A percentile compares a stretch with the other conserved stretches of the same genome.
Conservation (phyloP, 2,329 filamentous ascomycete genomes). For the Curvularia hawaiiensis region DNA sequence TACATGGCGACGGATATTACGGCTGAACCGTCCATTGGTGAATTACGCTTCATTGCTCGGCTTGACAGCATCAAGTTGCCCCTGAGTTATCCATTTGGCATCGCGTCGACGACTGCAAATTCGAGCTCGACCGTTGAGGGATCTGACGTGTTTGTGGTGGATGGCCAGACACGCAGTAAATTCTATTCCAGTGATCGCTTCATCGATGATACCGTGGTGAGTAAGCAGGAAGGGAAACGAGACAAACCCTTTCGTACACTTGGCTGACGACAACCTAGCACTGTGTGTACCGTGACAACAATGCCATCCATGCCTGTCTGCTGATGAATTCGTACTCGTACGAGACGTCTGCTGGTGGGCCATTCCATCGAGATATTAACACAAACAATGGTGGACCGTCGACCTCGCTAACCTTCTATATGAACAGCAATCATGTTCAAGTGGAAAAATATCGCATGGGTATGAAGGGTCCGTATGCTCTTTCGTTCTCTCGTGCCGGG, state of each 20-base stretch:
- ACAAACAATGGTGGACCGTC: constrained; percentile 65
- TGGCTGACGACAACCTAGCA: constrained; percentile 46
- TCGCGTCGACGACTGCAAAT: constrained; percentile 60
- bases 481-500: constrained; percentile 64
- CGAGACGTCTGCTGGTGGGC: constrained; percentile 68
- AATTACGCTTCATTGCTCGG: constrained; percentile 69
- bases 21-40: constrained; percentile 49
- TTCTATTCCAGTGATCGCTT: constrained; percentile 73
- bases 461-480: constrained; percentile 68
- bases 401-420: constrained; percentile 69
- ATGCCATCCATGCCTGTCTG: constrained; percentile 64
- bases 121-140: constrained; percentile 61
- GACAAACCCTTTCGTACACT: not conserved
- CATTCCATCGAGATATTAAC: constrained; percentile 67
- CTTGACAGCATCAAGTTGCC: constrained; percentile 54
- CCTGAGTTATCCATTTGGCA: constrained; percentile 45
- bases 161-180: constrained; percentile 68
- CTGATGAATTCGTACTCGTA: constrained; percentile 61
- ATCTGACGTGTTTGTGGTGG: constrained; percentile 59
- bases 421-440: constrained; percentile 65
- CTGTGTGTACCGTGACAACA: constrained; percentile 60
- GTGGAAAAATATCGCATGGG: constrained; percentile 67
- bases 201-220: constrained; percentile 61
- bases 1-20: constrained; percentile 63
- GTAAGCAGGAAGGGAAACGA: not conserved